Percentiles rank a stretch among this genome's conserved stretches.
Evolutionary conservation across 192 early-diverging fungal genomes (phyloP).

Genomic region (Linnemannia exigua): DNA sequence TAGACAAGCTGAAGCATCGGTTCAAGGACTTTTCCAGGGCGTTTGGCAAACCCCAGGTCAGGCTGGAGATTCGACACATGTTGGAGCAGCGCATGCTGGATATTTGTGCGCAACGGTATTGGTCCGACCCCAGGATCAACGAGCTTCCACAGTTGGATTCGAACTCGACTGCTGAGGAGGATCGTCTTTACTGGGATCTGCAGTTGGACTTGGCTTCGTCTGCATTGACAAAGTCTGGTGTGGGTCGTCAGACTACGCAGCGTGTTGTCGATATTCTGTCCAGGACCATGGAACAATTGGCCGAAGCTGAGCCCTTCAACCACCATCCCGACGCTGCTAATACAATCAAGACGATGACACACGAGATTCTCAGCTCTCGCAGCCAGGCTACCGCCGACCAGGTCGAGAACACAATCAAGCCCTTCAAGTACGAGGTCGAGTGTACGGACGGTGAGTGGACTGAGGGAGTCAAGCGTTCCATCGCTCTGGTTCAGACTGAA

Average conservation of each 20-base stretch:
- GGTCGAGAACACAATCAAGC: constrained; percentile 99
- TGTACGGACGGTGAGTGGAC: constrained; percentile 92
- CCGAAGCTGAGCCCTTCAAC: constrained; percentile 87
- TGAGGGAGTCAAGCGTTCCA: constrained; percentile 88
- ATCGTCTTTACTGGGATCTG: constrained; percentile 86
- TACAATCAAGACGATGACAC: constrained; percentile 86
- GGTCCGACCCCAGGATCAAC: constrained; percentile 81
- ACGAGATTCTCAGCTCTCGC: constrained; percentile 88
- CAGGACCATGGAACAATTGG: constrained; percentile 83
- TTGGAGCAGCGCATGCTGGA: constrained; percentile 92
- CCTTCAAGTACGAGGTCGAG: constrained; percentile 98
- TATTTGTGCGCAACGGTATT: constrained; percentile 94
- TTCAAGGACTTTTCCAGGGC: constrained; percentile 94
- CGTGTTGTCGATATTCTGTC: constrained; percentile 91
- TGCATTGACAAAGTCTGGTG: constrained; percentile 93
- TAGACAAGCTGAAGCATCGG: constrained; percentile 92
- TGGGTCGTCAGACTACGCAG: constrained; percentile 93
- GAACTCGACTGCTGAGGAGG: constrained; percentile 58
- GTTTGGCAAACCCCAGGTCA: constrained; percentile 96
- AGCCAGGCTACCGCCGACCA: constrained; percentile 94
- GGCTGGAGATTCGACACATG: constrained; percentile 92
- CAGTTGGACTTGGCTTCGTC: constrained; percentile 88
- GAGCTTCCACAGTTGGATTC: constrained; percentile 76
- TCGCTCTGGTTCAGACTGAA: constrained; percentile 82
- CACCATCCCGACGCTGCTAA: constrained; percentile 86